Conservation (phyloP, 208 protist species). For the Acanthamoeba divionensis region DNA sequence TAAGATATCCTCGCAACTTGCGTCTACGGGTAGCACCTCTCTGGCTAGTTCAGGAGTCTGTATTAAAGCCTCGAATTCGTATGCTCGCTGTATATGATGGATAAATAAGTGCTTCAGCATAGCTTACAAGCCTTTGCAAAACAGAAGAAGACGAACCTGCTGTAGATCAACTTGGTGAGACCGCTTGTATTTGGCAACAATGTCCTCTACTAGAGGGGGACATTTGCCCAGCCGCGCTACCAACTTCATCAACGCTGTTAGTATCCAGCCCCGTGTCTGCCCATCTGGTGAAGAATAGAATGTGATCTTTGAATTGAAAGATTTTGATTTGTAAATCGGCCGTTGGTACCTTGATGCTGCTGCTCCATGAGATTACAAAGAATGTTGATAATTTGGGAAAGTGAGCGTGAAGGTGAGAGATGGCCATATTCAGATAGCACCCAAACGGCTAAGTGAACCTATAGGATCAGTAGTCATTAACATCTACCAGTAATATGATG, state of each 20-base stretch:
- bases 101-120: too few relatives aligned
- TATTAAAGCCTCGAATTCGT: constrained; percentile 50
- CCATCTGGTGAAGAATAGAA: background rate
- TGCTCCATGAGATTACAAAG: background rate
- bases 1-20: constrained; percentile 33
- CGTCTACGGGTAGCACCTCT: constrained; percentile 63
- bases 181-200: constrained; percentile 7
- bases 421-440: constrained; percentile 92
- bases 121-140: too few relatives aligned
- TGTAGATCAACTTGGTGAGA: background rate
- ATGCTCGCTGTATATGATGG: background rate
- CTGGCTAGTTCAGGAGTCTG: background rate
- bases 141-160: background rate
- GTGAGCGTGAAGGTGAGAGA: constrained; percentile 65
- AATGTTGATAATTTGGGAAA: constrained; percentile 14
- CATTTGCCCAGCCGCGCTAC: constrained; percentile 27
- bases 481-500: background rate
- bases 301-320: background rate
- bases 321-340: background rate
- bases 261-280: constrained; percentile 59
- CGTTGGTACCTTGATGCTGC: background rate
- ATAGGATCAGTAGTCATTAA: constrained; percentile 77
- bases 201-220: background rate
- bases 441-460: constrained; percentile 86
- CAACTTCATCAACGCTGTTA: constrained; percentile 66